Evolutionary conservation across 1,139 yeast genomes (phyloP), one percentile per base, ranked within the genome.

Genomic region (Geotrichum citri-aurantii): DNA sequence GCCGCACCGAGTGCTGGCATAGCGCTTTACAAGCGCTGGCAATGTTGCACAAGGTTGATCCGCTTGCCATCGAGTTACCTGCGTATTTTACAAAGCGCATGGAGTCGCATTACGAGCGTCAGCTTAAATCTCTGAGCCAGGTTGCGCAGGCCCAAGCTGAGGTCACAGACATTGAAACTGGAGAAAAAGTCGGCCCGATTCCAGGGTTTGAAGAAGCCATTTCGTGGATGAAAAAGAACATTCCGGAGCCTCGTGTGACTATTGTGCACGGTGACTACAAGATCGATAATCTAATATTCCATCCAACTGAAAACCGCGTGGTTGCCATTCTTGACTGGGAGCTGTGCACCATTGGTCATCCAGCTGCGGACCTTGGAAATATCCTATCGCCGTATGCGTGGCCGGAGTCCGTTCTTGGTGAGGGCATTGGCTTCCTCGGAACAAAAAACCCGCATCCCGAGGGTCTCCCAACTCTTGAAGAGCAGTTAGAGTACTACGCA

Each of bases 211-310:
- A 75, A 1, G 68, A 71, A 3, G 74, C 81, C 8, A 73, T 79
- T 17, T 61, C 67, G 2, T 84, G 82, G 80, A 70, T 82, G 55
- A 63, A 73, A 23, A 75, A 80, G 0, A 84, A 87, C 21, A 59
- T 65, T 37, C 88, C 85, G 62, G 80, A 83, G 0, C 66, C 72
- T 2, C 70, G 75, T 8, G 73, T 77, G 54, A 71, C 80, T 1
- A 76, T 84, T 64, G 82, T 84, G 49, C 89, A 84, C 65, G 89
- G 89, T 0, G 89, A 84, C 69, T 84, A 81, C 73, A 84, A 84
- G 66, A 82, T 84, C 52, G 89, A 84, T 68, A 84, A 84, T 65
- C 67, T 84, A 42, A 73, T 84, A 10, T 84, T 81, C 66, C 81
- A 82, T 64, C 80, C 81, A 7, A 72, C 77, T 1, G 77, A 79